Evolutionary conservation across 345 rosid genomes (phyloP).

Genomic region (Laguncularia racemosa): DNA sequence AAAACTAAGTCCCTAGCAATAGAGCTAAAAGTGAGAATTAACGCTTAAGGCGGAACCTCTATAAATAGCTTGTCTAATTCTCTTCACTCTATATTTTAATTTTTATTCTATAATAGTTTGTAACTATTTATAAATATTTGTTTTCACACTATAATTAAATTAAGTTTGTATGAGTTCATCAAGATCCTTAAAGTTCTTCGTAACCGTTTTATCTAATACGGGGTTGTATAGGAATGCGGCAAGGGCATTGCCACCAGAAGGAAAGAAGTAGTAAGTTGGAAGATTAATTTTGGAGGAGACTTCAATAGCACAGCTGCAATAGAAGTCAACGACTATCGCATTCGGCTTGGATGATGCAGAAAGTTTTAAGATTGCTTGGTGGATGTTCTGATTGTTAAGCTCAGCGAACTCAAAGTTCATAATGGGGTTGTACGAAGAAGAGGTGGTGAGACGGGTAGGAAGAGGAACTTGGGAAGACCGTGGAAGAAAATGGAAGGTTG

Average conservation of each 20-base stretch:
- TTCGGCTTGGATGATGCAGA: slow-evolving; percentile 1
- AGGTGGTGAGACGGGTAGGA: slow-evolving; percentile 10
- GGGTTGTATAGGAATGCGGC: slow-evolving; percentile 12
- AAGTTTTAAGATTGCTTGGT: slow-evolving; percentile 8
- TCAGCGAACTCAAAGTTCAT: too few species aligned
- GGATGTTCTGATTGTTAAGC: slow-evolving; percentile 17
- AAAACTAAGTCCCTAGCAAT: too few species aligned
- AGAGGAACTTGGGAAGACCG: slow-evolving; percentile 15
- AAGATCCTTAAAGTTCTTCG: slow-evolving; percentile 13
- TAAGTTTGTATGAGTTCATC: neutral
- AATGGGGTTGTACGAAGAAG: slow-evolving; percentile 1
- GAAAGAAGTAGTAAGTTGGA: slow-evolving; percentile 14
- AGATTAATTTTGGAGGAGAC: slow-evolving; percentile 13
- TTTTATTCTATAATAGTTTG: too few species aligned
- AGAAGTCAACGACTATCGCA: slow-evolving; percentile 21
- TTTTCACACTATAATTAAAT: too few species aligned
- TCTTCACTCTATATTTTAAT: too few species aligned
- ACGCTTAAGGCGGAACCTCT: too few species aligned
- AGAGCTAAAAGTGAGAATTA: too few species aligned
- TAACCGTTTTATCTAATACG: neutral
- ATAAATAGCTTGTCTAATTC: too few species aligned
- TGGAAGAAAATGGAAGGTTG: slow-evolving; percentile 16
- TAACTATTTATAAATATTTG: too few species aligned
- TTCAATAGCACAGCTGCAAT: slow-evolving; percentile 10
- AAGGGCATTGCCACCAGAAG: slow-evolving; percentile 10